Percentiles rank a stretch among this genome's conserved stretches.
phyloP scores from a whole-genome alignment of 169 alveolate species.

The Cryptosporidium tyzzeri region DNA sequence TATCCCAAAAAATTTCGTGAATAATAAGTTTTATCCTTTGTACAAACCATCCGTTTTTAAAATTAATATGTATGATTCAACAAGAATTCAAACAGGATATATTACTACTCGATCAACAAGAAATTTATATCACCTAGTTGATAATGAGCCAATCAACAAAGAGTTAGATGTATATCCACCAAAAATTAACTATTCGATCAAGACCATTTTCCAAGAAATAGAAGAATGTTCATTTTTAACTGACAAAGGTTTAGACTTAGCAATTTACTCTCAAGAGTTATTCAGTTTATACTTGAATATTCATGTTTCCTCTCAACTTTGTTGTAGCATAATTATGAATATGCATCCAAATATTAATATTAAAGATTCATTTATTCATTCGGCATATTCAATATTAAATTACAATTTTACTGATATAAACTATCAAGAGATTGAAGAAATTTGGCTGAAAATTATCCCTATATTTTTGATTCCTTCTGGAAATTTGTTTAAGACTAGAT shows the following conservation, averaged over 20 bases:
- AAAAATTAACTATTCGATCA: conserved; percentile 14
- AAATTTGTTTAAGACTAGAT: conserved; percentile 23
- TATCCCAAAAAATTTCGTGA: conserved; percentile 16
- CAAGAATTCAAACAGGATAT: conserved; percentile 15
- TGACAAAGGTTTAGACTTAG: conserved; percentile 59
- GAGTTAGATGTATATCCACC: conserved; percentile 11
- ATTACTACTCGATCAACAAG: conserved; percentile 20
- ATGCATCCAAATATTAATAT: conserved; percentile 53
- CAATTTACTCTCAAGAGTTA: conserved; percentile 18
- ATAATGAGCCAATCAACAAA: conserved; percentile 21
- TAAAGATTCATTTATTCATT: conserved; percentile 42
- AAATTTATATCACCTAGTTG: conserved; percentile 6
- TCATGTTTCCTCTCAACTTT: neutral
- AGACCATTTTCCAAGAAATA: neutral
- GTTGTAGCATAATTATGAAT: conserved; percentile 25
- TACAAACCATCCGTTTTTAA: conserved; percentile 55
- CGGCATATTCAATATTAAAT: conserved; percentile 46
- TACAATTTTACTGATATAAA: neutral
- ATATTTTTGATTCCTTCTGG: conserved; percentile 39
- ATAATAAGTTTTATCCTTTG: conserved; percentile 14
- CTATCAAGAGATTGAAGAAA: neutral
- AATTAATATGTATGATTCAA: conserved; percentile 14
- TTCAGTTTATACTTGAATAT: conserved; percentile 7
- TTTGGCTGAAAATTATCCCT: conserved; percentile 51
- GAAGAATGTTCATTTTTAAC: conserved; percentile 53